phyloP scores from a whole-genome alignment of 2,329 filamentous ascomycete species.

The Trichoderma cornu-damae region DNA sequence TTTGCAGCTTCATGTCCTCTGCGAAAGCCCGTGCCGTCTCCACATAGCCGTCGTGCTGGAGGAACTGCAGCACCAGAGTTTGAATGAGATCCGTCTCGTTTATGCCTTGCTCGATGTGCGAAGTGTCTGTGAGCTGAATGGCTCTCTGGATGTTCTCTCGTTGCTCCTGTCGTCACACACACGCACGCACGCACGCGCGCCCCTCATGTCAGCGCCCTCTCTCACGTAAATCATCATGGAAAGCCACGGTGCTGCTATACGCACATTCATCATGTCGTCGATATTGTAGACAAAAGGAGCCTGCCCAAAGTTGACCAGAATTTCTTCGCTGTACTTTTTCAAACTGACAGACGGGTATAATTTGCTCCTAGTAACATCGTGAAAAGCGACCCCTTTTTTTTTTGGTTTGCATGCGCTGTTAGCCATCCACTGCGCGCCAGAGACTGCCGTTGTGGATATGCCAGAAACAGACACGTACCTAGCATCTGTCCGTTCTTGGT shows the following conservation, averaged over 20 bases:
- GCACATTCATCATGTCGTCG: slow-evolving; percentile 74
- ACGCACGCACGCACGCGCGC: too few species aligned
- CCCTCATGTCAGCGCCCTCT: background rate
- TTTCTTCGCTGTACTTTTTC: slow-evolving; percentile 57
- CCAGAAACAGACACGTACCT: slow-evolving; percentile 40
- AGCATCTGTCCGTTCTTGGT: slow-evolving; percentile 59
- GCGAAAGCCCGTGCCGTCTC: slow-evolving; percentile 88
- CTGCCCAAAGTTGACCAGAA: slow-evolving; percentile 63
- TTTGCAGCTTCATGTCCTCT: slow-evolving; percentile 70
- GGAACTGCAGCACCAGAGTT: slow-evolving; percentile 74
- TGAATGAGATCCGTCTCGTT: slow-evolving; percentile 77
- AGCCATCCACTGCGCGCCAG: background rate
- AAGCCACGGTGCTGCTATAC: background rate
- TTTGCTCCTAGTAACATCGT: slow-evolving; percentile 56
- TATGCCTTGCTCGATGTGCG: slow-evolving; percentile 56
- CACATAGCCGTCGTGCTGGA: slow-evolving; percentile 92
- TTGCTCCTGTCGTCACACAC: slow-evolving; percentile 48
- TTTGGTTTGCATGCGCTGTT: background rate
- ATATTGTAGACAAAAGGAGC: slow-evolving; percentile 87
- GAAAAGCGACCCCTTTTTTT: slow-evolving; percentile 67
- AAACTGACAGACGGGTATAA: slow-evolving; percentile 65
- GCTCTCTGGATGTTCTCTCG: slow-evolving; percentile 53
- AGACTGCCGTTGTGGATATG: background rate
- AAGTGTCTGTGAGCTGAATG: slow-evolving; percentile 55
- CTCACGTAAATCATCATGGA: background rate